These are phyloP conservation scores for Trichoderma cornu-damae DNA, from an alignment of 2,329 filamentous ascomycete species.

Conservation along the genomic window DNA sequence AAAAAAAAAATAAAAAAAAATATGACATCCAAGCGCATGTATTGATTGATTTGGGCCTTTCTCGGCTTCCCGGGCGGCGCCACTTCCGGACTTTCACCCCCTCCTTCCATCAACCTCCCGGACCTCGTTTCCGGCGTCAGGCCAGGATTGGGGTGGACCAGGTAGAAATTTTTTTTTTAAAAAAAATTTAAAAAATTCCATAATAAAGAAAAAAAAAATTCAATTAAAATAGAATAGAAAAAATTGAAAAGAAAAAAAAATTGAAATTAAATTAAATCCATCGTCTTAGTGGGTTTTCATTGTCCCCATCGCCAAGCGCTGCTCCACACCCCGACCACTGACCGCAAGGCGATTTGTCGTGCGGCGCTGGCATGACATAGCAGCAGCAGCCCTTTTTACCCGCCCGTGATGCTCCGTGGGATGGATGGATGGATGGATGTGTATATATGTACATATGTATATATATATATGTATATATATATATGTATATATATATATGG, in stretches of 20 bases:
- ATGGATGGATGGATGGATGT: not conserved
- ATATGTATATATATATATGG: no score
- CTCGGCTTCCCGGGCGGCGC: no score
- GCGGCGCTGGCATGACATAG: not conserved
- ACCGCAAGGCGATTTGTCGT: not conserved
- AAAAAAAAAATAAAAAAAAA: no score
- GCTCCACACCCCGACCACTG: not conserved
- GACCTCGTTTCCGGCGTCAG: not conserved
- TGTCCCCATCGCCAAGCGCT: not conserved
- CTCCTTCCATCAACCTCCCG: conserved; percentile 10
- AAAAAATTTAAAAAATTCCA: no score
- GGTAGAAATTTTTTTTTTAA: no score
- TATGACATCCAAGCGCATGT: no score
- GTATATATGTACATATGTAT: not conserved
- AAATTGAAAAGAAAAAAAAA: no score
- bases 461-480: no score
- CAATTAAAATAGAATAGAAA: no score
- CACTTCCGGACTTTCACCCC: not conserved
- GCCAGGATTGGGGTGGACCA: no score
- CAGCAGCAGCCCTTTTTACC: not conserved
- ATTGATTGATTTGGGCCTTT: no score
- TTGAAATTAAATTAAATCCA: not conserved
- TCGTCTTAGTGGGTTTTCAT: not conserved
- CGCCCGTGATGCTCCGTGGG: not conserved
- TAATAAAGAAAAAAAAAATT: no score